Percentiles rank a stretch among this genome's conserved stretches.
Evolutionary conservation across 2,329 filamentous ascomycete genomes (phyloP).

Genomic region (Fusarium subtropicale): DNA sequence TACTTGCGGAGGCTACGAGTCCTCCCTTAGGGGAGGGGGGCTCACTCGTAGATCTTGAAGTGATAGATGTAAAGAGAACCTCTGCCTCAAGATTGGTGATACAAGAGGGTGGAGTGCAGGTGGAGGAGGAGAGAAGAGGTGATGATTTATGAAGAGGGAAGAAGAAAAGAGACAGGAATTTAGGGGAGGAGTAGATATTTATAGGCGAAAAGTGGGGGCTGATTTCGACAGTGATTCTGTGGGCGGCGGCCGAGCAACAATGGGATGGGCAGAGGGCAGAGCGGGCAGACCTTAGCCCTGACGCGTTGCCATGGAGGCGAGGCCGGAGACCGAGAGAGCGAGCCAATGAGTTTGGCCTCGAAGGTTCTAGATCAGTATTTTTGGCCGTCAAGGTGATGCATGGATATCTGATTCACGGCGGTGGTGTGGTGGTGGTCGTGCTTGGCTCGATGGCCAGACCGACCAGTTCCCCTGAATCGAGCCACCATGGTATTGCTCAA

Average conservation of each 20-base stretch:
- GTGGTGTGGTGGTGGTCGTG: neutral
- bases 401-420: neutral
- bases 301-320: neutral
- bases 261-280: neutral
- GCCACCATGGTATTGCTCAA: neutral
- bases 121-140: neutral
- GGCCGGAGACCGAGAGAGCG: neutral
- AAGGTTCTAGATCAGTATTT: neutral
- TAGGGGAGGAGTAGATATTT: neutral
- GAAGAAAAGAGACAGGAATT: neutral
- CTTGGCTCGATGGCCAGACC: neutral
- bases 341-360: neutral
- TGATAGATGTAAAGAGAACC: neutral
- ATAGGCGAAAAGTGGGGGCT: neutral
- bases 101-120: too few species aligned
- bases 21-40: neutral
- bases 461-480: conserved; percentile 14
- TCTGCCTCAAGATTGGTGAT: too few species aligned
- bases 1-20: neutral
- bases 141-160: neutral
- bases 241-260: neutral
- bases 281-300: neutral
- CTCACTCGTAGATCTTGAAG: neutral
- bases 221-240: neutral
- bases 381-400: neutral